Evolutionary conservation across 139 green algal species (phyloP), one percentile per base, ranked within the genome.

Genomic region (Protoeuglena noctilucae): DNA sequence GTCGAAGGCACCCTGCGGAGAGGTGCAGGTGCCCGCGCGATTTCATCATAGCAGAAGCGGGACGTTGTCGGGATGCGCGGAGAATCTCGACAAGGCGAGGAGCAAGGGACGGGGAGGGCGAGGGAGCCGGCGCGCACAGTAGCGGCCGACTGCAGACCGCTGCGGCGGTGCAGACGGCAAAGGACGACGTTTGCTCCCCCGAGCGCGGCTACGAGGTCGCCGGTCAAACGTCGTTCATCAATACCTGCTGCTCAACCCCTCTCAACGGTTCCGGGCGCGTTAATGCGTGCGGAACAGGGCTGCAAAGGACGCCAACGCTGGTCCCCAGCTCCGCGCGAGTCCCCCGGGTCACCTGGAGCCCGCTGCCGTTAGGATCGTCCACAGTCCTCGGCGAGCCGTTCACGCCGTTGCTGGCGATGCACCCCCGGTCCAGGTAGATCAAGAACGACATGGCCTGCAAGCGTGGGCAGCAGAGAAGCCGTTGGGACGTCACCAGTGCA

Each of bases 381-480:
- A 23, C 50, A 21, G 50, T 41, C 4, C 50, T 17, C n/a, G 29
- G 28, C 50, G 47, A 49, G 2, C 84, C 87, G 48, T 94, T 95
- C 1, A 96, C 83, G 12, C 86, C 84, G 54, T 96, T 96, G 64
- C 71, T 86, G 3, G 80, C 76, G 31, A 96, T 47, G 51, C 3
- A 26, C 74, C 86, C 87, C 68, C 88, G 57, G 54, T 96, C 89
- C 4, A 93, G 40, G 59, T 97, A 96, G 5, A 94, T 79, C 2
- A 96, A 54, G 24, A 94, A 48, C 31, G 85, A 84, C 30, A 83
- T 76, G 39, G 53, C 19, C n/a, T n/a, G n/a, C n/a, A n/a, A n/a
- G n/a, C n/a, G n/a, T n/a, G n/a, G n/a, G 19, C 40, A 48, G 40
- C 18, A 48, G 40, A 48, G 18, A 18, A 48, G 18, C 40, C 18